These are phyloP conservation scores for Arxiozyma slooffiae DNA, from an alignment of 1,139 yeast genomes.

Conservation along the genomic window DNA sequence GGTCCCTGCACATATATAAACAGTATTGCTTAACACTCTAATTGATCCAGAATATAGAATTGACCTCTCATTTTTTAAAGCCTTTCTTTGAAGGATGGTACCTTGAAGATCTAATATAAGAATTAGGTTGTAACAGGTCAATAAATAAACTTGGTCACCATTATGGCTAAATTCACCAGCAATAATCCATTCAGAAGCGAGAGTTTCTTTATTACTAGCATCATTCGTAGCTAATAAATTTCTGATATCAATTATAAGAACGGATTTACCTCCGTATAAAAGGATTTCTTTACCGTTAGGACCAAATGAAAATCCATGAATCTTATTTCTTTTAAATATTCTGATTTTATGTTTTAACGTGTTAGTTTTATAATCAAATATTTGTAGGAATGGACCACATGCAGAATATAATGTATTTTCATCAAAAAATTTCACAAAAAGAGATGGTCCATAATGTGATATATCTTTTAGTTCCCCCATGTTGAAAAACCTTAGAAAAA, in stretches of 20 bases:
- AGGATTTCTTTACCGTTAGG: conserved; percentile 32
- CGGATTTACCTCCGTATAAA: conserved; percentile 65
- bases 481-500: background rate
- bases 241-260: conserved; percentile 36
- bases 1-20: conserved; percentile 75
- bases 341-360: conserved; percentile 35
- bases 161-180: conserved; percentile 43
- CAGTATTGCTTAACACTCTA: conserved; percentile 37
- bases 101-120: conserved; percentile 37
- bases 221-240: conserved; percentile 24
- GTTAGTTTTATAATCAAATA: conserved; percentile 41
- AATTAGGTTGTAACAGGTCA: conserved; percentile 77
- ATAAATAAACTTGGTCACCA: conserved; percentile 37
- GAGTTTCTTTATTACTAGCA: conserved; percentile 35
- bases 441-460: conserved; percentile 55
- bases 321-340: conserved; percentile 60
- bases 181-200: conserved; percentile 70
- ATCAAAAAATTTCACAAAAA: conserved; percentile 44
- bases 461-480: conserved; percentile 11
- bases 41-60: conserved; percentile 81
- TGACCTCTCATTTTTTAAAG: conserved; percentile 60
- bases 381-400: conserved; percentile 58
- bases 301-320: conserved; percentile 56
- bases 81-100: conserved; percentile 32
- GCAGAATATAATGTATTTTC: conserved; percentile 46